Percentiles rank a stretch among this genome's conserved stretches.
Conservation (phyloP, 192 early-diverging fungal genomes). For the Coemansia sp. region DNA sequence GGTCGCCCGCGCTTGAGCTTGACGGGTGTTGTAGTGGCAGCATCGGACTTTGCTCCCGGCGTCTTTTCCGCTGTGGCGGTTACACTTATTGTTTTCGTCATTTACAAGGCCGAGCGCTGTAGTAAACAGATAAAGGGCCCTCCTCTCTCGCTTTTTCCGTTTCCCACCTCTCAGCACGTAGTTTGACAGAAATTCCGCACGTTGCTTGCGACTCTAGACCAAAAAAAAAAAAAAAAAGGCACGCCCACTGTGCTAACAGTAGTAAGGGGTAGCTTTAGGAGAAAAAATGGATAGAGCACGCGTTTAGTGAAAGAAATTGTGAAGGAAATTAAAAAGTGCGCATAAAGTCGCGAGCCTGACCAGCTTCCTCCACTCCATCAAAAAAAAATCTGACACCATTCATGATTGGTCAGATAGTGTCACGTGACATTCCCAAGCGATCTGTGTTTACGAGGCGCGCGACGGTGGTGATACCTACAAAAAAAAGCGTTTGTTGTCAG, state of each 20-base stretch:
- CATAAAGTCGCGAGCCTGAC: background rate
- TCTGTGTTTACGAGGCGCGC: conserved; percentile 11
- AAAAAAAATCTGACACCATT: background rate
- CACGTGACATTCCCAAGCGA: background rate
- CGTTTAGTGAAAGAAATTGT: background rate
- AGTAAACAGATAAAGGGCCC: background rate
- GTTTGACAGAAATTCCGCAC: background rate
- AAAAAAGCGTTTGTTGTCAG: background rate
- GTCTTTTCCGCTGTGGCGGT: background rate
- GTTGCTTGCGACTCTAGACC: background rate
- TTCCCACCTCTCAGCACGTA: background rate
- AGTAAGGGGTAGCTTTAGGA: background rate
- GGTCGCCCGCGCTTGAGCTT: conserved; percentile 16
- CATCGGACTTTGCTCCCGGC: background rate
- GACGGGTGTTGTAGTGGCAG: background rate
- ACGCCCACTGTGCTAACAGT: background rate
- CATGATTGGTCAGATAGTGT: background rate
- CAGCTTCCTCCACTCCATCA: background rate
- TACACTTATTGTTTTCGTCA: conserved; percentile 17
- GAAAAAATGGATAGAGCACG: background rate
- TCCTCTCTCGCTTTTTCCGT: background rate
- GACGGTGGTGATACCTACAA: conserved; percentile 41
- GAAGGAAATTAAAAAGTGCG: background rate
- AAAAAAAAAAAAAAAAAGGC: too few relatives aligned
- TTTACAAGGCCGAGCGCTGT: conserved; percentile 6